Percentiles rank a stretch among this genome's conserved stretches.
These are phyloP conservation scores for Dryas alaskensis DNA, from an alignment of 306 rosid species.

Conservation along the genomic window DNA sequence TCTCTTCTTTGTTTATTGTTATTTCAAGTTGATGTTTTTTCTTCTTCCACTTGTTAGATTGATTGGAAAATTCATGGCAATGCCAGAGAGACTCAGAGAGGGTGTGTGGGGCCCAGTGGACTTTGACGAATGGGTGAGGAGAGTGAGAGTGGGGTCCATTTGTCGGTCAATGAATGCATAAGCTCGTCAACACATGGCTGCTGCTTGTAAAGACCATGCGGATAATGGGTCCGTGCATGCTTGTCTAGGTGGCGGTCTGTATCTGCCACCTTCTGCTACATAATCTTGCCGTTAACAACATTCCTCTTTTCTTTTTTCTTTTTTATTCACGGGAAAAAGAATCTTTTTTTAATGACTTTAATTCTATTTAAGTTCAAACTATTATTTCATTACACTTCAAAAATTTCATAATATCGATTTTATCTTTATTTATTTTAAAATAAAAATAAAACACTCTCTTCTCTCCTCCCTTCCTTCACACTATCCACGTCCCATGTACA, in stretches of 20 bases:
- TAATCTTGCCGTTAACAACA: background rate
- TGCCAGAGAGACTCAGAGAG: background rate
- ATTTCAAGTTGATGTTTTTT: background rate
- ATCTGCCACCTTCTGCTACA: background rate
- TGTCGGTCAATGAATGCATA: constrained; percentile 2
- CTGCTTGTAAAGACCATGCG: background rate
- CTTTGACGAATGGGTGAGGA: background rate
- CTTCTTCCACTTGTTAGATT: too few relatives aligned
- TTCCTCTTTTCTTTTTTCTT: background rate
- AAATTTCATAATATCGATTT: too few relatives aligned
- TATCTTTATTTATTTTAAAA: too few relatives aligned
- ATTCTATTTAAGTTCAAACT: too few relatives aligned
- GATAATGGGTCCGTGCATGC: background rate
- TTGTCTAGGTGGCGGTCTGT: background rate
- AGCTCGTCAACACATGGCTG: constrained; percentile 20
- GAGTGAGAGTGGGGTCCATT: constrained; percentile 7
- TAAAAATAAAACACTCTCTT: too few relatives aligned
- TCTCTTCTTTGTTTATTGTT: background rate
- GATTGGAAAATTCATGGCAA: background rate
- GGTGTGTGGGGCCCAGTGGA: constrained; percentile 13
- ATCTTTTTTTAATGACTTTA: too few relatives aligned
- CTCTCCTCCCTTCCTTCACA: too few relatives aligned
- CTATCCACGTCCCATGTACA: too few relatives aligned
- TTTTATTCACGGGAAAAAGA: too few relatives aligned
- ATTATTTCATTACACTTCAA: too few relatives aligned